Conservation (phyloP, 805 yeast genomes). For the Candida insectorum region DNA sequence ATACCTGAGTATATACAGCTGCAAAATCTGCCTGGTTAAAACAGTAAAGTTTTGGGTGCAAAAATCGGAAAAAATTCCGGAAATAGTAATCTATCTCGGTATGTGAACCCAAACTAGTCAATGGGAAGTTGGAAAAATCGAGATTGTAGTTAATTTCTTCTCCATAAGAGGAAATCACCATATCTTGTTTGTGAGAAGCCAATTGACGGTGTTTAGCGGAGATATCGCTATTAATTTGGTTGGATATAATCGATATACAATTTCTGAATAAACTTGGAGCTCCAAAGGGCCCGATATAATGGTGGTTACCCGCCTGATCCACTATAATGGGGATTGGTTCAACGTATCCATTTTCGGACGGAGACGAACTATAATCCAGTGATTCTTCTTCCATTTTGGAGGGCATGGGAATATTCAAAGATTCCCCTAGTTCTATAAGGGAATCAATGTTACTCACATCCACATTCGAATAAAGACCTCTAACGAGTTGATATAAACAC, state of each 20-base stretch:
- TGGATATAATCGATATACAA: constrained; percentile 5
- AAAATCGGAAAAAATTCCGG: constrained; percentile 5
- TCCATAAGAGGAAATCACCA: constrained; percentile 6
- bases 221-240: constrained; percentile 3
- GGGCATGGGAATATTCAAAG: neutral
- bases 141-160: constrained; percentile 5
- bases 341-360: too few species aligned
- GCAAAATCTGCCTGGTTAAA: constrained; percentile 5
- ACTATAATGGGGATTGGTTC: constrained; percentile 9
- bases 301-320: constrained; percentile 13
- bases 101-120: constrained; percentile 3
- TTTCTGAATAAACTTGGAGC: constrained; percentile 10
- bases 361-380: too few species aligned
- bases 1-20: too few species aligned
- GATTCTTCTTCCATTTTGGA: neutral
- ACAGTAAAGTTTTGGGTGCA: constrained; percentile 9
- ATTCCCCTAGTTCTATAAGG: neutral
- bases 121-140: constrained; percentile 4
- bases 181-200: neutral
- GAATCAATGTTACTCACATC: constrained; percentile 40
- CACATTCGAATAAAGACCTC: constrained; percentile 41
- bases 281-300: constrained; percentile 16
- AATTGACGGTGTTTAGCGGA: neutral
- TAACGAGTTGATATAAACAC: constrained; percentile 34
- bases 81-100: constrained; percentile 10